phyloP scores from a whole-genome alignment of 2,329 filamentous ascomycete species.

The Venturia carpophila region DNA sequence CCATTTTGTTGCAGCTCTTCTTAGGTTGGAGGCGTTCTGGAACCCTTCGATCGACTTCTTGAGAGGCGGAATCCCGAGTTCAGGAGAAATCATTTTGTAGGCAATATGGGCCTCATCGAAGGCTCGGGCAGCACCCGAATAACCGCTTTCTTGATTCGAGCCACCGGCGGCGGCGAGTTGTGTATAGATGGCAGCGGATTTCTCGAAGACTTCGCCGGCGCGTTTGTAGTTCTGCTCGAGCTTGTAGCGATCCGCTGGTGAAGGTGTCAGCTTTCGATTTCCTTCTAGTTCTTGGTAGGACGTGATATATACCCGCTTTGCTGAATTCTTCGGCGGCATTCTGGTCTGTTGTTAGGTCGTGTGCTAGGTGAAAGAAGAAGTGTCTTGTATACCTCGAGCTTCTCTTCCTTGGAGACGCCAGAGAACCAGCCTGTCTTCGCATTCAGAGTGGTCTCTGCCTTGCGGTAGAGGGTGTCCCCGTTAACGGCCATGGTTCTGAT shows the following conservation, averaged over 20 bases:
- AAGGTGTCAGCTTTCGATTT: neutral
- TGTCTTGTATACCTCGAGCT: conserved; percentile 7
- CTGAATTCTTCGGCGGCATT: conserved; percentile 14
- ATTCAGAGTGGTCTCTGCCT: conserved; percentile 13
- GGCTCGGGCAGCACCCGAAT: conserved; percentile 84
- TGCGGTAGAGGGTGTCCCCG: conserved; percentile 8
- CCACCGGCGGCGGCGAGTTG: conserved; percentile 44
- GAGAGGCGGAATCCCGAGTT: conserved; percentile 74
- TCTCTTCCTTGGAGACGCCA: conserved; percentile 9
- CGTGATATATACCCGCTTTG: conserved; percentile 4
- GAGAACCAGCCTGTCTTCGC: conserved; percentile 12
- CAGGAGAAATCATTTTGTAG: conserved; percentile 76
- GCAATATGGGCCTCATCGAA: conserved; percentile 90
- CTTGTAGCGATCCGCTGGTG: conserved; percentile 12
- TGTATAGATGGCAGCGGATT: conserved; percentile 36
- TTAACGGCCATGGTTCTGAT: neutral
- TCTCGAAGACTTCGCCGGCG: conserved; percentile 9
- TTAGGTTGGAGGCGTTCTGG: conserved; percentile 81
- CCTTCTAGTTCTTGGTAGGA: neutral
- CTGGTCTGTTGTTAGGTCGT: neutral
- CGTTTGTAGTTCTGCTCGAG: conserved; percentile 7
- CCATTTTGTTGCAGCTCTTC: conserved; percentile 82
- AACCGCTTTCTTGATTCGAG: conserved; percentile 53
- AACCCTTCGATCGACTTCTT: conserved; percentile 77
- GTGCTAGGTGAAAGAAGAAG: neutral